These are phyloP conservation scores for Debaryomycetaceae sp. DNA, from an alignment of 1,139 yeast genomes.

Conservation along the genomic window DNA sequence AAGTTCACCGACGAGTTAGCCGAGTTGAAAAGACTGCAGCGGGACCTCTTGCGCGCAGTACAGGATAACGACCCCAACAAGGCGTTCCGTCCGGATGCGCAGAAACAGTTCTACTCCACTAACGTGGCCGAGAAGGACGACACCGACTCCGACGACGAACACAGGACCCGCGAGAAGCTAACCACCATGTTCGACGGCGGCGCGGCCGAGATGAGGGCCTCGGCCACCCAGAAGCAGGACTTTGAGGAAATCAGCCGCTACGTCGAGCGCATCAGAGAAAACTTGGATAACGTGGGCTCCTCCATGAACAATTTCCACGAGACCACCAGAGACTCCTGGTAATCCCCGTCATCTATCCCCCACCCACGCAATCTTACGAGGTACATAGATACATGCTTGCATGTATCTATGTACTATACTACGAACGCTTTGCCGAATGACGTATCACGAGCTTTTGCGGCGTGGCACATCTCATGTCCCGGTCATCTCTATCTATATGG, in stretches of 20 bases:
- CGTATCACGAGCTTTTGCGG: too few species aligned
- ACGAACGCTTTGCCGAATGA: too few species aligned
- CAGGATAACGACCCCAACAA: neutral
- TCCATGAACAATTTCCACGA: constrained; percentile 44
- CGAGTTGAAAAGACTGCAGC: constrained; percentile 58
- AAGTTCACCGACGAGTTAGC: constrained; percentile 56
- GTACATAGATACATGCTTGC: too few species aligned
- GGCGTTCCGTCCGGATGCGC: neutral
- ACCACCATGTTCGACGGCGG: constrained; percentile 19
- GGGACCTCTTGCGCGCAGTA: constrained; percentile 39
- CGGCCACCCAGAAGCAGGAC: constrained; percentile 26
- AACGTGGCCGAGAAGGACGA: neutral
- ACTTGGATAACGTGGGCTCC: constrained; percentile 32
- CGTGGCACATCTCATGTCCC: too few species aligned
- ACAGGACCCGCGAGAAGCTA: constrained; percentile 12
- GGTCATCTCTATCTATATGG: too few species aligned
- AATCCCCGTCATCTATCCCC: too few species aligned
- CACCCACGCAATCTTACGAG: too few species aligned
- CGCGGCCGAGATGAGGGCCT: constrained; percentile 8
- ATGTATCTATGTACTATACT: too few species aligned
- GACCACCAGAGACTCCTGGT: constrained; percentile 32
- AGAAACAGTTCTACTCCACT: neutral
- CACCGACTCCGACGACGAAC: constrained; percentile 6
- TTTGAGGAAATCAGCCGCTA: constrained; percentile 38
- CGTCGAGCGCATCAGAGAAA: constrained; percentile 32